Base-by-base conservation (phyloP, 441 rosid genomes). In the Eutrema salsugineum region DNA sequence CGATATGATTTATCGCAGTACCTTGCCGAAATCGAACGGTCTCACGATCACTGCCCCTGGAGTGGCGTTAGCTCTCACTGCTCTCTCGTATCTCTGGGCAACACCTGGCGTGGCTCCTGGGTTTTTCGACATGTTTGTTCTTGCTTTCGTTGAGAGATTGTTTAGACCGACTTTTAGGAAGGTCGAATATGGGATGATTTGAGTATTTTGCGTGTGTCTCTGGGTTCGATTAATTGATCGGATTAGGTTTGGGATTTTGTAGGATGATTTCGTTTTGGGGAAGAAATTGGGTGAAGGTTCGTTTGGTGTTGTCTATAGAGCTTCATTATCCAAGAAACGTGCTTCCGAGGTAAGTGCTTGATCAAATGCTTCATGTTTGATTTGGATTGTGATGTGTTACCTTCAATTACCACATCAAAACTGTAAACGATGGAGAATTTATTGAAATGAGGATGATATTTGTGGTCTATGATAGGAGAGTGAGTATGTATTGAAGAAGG, bases 91-190 rank as follows among this genome's bases (percentile, higher is more conserved):
- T 73, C 95, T 94, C 2, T 88, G 99, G 99, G 97, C 96, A 1
- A 94, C 97, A 39, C 99, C 97, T 65, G 99, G 99, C 8, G 99
- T 94, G 4, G 97, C 99, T 78, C 99, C 99, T 66, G 99, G 94
- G 28, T 94, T 94, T 77, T 94, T 85, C 66, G 97, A 94, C 69
- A 90, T 94, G 96, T 94, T 91, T 73, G 85, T 94, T 80, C 90
- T 94, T 60, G 97, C 99, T 73, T 91, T 91, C 75, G 81, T 86
- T 49, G 97, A 94, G 86, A 85, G 97, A 72, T 30, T 89, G 65
- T 85, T 88, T 68, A 81, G 97, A 76, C 88, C 89, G 40, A 86
- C 93, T 59, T 91, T 66, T 43, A 85, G 71, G 66, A 94, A 87
- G 96, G 99, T 90, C 7, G 42, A 0, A 0, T 53, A 11, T 24